Base-by-base conservation (phyloP, 2,329 filamentous ascomycete species). In the Fusarium miscanthi region DNA sequence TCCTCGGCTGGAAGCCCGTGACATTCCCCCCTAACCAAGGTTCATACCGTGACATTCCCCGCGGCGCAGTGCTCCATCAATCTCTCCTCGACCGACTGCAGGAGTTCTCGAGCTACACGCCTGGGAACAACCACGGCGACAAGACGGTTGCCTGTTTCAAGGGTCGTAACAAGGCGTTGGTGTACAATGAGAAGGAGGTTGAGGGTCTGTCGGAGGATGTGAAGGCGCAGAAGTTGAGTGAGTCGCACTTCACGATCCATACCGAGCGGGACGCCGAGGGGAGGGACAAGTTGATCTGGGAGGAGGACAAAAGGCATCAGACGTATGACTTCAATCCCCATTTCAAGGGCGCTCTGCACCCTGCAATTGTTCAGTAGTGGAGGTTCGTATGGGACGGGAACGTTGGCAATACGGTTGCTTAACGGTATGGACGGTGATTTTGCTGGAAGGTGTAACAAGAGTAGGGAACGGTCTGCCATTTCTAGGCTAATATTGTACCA, bases 1-100 rank as follows among this genome's bases (percentile, higher is more conserved):
- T 70, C 14, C 60, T 70, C 25, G 67, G 67, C 11, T 70, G 67
- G 67, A 66, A 70, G n/a, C 59, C 66, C 14, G 73, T 81, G 6
- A 79, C 80, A 33, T 83, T 82, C 59, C 82, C 82, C 5, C 80
- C 82, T 33, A 84, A 84, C 71, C 74, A 51, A 14, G 83, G 82
- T 12, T 64, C 70, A 3, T 67, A 78, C 6, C 81, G 83, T 9
- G 83, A 84, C 38, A 84, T 84, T 19, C 83, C 83, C 0, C 70
- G 65, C 13, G 79, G 83, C 40, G 83, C 83, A 1, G 80, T 82
- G 1, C 63, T 84, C 0, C 83, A 84, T 40, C 80, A 81, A 53
- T 83, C 81, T 17, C 64, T 84, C 6, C 35, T 82, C 10, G 80
- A 79, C 75, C 76, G 82, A 25, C 73, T 84, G 76, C 81, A 23